Base-by-base conservation (phyloP, 345 rosid species). In the Noccaea caerulescens region DNA sequence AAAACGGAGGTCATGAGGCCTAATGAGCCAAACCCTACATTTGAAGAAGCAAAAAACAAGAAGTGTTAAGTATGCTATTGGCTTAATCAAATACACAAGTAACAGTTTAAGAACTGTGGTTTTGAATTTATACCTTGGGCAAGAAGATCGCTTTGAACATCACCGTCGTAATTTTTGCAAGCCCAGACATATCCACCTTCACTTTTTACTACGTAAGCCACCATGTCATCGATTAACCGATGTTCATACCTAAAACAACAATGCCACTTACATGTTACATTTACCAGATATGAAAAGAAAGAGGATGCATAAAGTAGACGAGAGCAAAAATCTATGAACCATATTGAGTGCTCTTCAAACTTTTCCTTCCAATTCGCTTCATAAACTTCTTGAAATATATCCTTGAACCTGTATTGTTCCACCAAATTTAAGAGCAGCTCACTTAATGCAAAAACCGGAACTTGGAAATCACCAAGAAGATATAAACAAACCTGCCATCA, bases 121-220 rank as follows among this genome's bases (percentile, higher is more conserved):
- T 42, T 27, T 6, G 32, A 50, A 63, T 33, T 6, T 42, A 54
- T 59, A 91, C 96, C 99, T 88, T 91, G 99, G 59, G 99, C 99
- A 72, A 94, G 96, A 69, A 94, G 86, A 85, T 94, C 97, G 72
- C 99, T 94, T 76, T 87, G 96, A 50, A 94, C 99, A 86, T 94
- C 97, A 75, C 97, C 99, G 34, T 94, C 99, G 16, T 94, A 94
- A 75, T 94, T 94, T 84, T 94, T 94, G 85, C 99, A 94, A 13
- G 99, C 96, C 97, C 99, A 94, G 8, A 89, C 95, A 86, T 91
- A 94, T 72, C 99, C 97, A 20, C 99, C 99, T 61, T 88, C 97
- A 58, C 99, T 94, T 83, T 94, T 94, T 57, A 94, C 1, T 12
- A 88, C 95, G 77, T 94, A 94, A 64, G 99, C 99, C 47, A 94